A percentile compares a stretch with the other conserved stretches of the same genome.
Evolutionary conservation across 495 filamentous ascomycete genomes (phyloP).

Genomic region (Tetracladium marchalianum): DNA sequence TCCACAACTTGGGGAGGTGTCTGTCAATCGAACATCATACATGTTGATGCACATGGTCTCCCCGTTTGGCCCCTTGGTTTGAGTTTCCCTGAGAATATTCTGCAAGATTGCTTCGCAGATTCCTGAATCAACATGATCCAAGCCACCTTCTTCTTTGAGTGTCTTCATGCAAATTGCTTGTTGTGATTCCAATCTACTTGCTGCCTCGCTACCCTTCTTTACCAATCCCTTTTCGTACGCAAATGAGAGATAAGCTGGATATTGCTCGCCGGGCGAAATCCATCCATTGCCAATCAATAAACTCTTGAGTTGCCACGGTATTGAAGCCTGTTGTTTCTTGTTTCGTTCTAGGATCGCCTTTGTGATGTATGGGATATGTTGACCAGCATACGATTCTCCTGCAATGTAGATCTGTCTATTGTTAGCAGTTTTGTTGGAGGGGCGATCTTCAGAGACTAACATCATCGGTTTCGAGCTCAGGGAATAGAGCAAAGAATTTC

Average conservation of each 20-base stretch:
- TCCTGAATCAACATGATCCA: constrained; percentile 52
- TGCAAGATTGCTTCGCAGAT: constrained; percentile 68
- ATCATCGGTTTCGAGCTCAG: constrained; percentile 87
- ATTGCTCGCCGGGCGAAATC: constrained; percentile 86
- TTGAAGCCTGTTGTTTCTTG: constrained; percentile 26
- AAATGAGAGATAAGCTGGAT: constrained; percentile 75
- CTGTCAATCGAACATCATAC: constrained; percentile 83
- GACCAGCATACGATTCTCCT: constrained; percentile 93
- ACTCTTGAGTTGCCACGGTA: constrained; percentile 75
- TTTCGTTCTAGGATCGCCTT: constrained; percentile 81
- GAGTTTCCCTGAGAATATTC: constrained; percentile 52
- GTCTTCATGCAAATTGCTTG: constrained; percentile 53
- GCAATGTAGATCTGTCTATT: constrained; percentile 73
- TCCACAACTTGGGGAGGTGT: constrained; percentile 67
- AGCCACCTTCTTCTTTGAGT: constrained; percentile 40
- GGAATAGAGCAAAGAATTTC: constrained; percentile 82
- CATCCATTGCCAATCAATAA: constrained; percentile 95
- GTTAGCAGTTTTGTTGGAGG: constrained; percentile 1
- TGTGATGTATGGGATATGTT: constrained; percentile 95
- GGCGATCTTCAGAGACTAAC: constrained; percentile 42
- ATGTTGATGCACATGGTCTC: constrained; percentile 66
- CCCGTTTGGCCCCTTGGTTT: constrained; percentile 34
- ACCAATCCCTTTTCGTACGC: constrained; percentile 67
- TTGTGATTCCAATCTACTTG: constrained; percentile 57
- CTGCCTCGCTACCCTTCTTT: constrained; percentile 49